Base-by-base conservation (phyloP, 78 protist species). In the Monosiga brevicollis region DNA sequence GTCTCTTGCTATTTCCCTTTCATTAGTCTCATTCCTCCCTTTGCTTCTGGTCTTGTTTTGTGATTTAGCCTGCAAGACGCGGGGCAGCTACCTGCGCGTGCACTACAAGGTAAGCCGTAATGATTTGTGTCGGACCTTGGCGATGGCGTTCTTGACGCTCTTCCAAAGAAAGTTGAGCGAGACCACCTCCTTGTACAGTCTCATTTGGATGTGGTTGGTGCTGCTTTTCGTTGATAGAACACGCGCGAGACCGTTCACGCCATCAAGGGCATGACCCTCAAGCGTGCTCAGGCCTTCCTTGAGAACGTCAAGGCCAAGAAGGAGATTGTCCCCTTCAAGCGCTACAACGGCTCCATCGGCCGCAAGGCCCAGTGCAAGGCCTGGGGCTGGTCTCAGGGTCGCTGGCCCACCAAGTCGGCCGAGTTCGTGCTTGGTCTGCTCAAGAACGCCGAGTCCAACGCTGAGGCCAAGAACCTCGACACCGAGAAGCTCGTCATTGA, bases 331-430 rank as follows among this genome's bases (percentile, higher is more conserved):
- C 99, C 99, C 76, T 94, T 90, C 95, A 79, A 89, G 42, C 90
- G 97, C 83, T 95, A 89, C 95, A 87, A 80, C 71, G 89, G 92
- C 73, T 95, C 92, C 80, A 89, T 88, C 37, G 97, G 97, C 78
- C 92, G 96, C 82, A 83, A 91, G 43, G 93, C 92, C 32, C 99
- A 96, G 91, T 88, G 91, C 75, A 94, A 93, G 89, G 88, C 42
- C 42, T 76, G 24, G 82, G 42, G 79, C 35, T 55, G 78, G 49
- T 34, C 87, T 37, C 90, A 84, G 85, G 97, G 97, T 83, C 91
- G 97, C 80, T 97, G 97, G 97, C 99, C 99, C 81, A 77, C 37
- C 73, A 97, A 97, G 93, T 87, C 95, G 25, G 88, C 86, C 83
- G 87, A 90, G 86, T 84, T 81, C 79, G 42, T 97, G 37, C 76